A percentile compares a stretch with the other conserved stretches of the same genome.
Conservation (phyloP, 257 asterid genomes). For the Anisodus acutangulus region DNA sequence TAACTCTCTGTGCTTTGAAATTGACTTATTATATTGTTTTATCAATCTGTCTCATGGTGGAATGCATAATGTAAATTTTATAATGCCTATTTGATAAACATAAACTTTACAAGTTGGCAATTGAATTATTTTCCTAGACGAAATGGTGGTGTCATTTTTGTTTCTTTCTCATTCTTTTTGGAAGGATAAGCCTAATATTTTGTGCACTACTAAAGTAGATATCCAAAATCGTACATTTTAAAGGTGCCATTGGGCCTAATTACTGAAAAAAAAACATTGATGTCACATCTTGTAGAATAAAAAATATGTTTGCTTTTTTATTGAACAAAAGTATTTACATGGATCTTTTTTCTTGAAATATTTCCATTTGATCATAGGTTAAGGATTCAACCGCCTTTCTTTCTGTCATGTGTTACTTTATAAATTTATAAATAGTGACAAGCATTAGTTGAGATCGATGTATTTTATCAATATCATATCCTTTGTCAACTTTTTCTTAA, state of each 20-base stretch:
- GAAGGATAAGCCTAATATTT: background rate
- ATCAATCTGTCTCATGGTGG: background rate
- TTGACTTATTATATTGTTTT: background rate
- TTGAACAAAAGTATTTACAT: background rate
- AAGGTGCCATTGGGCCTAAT: background rate
- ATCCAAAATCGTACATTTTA: background rate
- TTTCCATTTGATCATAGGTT: background rate
- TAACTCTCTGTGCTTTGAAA: background rate
- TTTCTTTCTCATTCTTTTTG: conserved; percentile 6
- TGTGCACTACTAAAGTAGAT: conserved; percentile 20
- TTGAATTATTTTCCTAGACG: conserved; percentile 15
- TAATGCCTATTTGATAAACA: background rate
- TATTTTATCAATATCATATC: too few relatives aligned
- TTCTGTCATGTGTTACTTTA: background rate
- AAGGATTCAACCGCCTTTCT: background rate
- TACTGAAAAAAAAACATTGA: background rate
- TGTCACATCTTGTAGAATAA: background rate
- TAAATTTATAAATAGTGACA: too few relatives aligned
- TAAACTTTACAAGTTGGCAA: background rate
- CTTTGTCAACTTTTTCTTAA: too few relatives aligned
- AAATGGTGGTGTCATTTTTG: conserved; percentile 14
- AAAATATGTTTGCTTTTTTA: background rate
- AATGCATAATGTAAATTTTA: background rate
- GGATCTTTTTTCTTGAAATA: background rate
- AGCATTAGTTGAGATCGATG: too few relatives aligned